Percentiles rank a stretch among this genome's conserved stretches.
Conservation (phyloP, 805 yeast genomes). For the Zygoascus bituminiphila region DNA sequence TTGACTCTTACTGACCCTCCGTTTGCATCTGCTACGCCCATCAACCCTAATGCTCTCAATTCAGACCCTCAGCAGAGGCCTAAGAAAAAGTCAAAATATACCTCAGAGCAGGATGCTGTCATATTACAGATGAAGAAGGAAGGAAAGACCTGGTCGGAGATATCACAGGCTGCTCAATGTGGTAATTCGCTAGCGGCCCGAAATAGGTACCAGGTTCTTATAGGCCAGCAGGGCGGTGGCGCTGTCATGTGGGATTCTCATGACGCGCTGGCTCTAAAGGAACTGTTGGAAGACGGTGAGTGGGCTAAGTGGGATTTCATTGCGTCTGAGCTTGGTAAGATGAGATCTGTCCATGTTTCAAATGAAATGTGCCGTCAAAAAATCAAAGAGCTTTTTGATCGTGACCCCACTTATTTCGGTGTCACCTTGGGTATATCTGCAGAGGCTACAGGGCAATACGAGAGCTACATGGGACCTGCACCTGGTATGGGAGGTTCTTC, state of each 20-base stretch:
- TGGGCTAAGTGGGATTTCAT: slow-evolving; percentile 60
- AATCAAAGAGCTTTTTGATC: slow-evolving; percentile 44
- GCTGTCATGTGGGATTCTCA: slow-evolving; percentile 52
- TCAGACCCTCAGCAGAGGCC: slow-evolving; percentile 41
- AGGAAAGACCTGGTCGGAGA: slow-evolving; percentile 67
- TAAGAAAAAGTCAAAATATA: slow-evolving; percentile 59
- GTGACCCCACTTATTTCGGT: slow-evolving; percentile 50
- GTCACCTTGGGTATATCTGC: slow-evolving; percentile 22
- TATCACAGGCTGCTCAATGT: slow-evolving; percentile 55
- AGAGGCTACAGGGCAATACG: neutral
- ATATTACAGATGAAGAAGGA: slow-evolving; percentile 52
- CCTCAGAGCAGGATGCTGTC: slow-evolving; percentile 57
- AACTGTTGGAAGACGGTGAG: slow-evolving; percentile 60
- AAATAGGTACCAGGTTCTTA: slow-evolving; percentile 68
- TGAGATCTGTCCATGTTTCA: slow-evolving; percentile 41
- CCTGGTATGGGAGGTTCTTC: neutral
- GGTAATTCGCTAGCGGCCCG: slow-evolving; percentile 66
- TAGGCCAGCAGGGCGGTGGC: slow-evolving; percentile 78
- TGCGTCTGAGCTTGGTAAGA: slow-evolving; percentile 51
- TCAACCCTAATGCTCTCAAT: slow-evolving; percentile 37
- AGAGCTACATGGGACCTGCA: neutral
- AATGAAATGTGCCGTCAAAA: slow-evolving; percentile 49
- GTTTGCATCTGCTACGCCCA: slow-evolving; percentile 32
- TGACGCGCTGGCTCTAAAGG: slow-evolving; percentile 44
- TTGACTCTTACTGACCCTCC: slow-evolving; percentile 42